A percentile compares a stretch with the other conserved stretches of the same genome.
phyloP scores from a whole-genome alignment of 139 green algal species.

The Eudorina sp. region DNA sequence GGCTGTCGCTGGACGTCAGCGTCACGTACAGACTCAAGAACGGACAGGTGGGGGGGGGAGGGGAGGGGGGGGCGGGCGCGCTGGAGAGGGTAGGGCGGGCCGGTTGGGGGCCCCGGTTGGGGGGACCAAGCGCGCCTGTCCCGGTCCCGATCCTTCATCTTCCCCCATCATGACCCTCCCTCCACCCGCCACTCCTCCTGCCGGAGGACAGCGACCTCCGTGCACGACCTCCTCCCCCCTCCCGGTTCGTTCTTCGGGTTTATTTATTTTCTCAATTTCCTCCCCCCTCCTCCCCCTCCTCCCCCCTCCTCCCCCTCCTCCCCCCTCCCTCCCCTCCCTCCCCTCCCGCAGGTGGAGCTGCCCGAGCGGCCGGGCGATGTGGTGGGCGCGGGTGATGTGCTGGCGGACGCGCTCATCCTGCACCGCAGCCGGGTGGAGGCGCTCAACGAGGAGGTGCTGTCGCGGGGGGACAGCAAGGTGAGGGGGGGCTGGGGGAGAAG shows the following conservation, averaged over 20 bases:
- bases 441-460: constrained; percentile 48
- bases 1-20: constrained; percentile 18
- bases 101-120: neutral
- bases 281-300: neutral
- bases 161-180: neutral
- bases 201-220: neutral
- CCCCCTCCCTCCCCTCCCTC: neutral
- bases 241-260: too few relatives aligned
- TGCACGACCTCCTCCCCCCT: neutral
- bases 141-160: neutral
- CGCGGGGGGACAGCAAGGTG: constrained; percentile 52
- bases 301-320: neutral
- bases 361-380: constrained; percentile 7
- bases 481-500: neutral
- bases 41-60: constrained; percentile 14
- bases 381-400: neutral
- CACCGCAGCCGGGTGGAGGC: constrained; percentile 27
- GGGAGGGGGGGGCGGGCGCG: neutral
- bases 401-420: constrained; percentile 34
- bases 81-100: neutral
- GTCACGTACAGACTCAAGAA: constrained; percentile 11
- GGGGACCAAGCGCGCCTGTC: too few relatives aligned
- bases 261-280: too few relatives aligned
- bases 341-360: constrained; percentile 47
- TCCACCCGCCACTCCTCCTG: neutral